Conservation (phyloP, 208 protist genomes). For the Endotrypanum monterogeii region DNA sequence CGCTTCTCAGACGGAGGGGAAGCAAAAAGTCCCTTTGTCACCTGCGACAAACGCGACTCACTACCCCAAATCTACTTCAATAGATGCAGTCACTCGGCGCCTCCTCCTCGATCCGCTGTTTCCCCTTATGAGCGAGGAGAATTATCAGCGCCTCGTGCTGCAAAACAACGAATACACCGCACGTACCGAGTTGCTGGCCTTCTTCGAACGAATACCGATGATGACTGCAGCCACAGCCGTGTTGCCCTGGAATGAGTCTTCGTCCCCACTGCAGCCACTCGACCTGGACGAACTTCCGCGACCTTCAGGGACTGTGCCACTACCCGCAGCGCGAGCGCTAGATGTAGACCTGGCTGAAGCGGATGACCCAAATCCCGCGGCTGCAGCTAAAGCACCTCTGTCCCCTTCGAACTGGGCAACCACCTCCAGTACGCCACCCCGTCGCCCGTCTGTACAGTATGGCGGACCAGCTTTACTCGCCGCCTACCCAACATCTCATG, state of each 20-base stretch:
- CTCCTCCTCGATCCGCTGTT: slow-evolving; percentile 64
- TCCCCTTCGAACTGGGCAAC: slow-evolving; percentile 3
- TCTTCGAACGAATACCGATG: slow-evolving; percentile 6
- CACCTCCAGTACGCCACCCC: slow-evolving; percentile 12
- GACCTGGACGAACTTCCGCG: slow-evolving; percentile 7
- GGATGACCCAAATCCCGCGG: slow-evolving; percentile 1
- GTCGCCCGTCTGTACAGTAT: slow-evolving; percentile 31
- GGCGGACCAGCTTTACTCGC: slow-evolving; percentile 19
- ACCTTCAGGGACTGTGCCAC: slow-evolving; percentile 9
- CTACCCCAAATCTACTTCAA: neutral
- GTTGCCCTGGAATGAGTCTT: neutral
- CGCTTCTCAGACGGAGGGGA: neutral
- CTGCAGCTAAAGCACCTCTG: neutral
- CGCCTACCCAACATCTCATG: slow-evolving; percentile 13
- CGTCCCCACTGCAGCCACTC: neutral
- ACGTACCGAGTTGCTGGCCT: slow-evolving; percentile 21
- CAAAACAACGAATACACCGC: slow-evolving; percentile 61
- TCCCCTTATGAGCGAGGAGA: slow-evolving; percentile 69
- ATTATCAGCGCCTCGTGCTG: slow-evolving; percentile 71
- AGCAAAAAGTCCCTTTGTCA: neutral
- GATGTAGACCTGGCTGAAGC: slow-evolving; percentile 31
- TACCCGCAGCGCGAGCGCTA: slow-evolving; percentile 20
- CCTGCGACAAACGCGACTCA: neutral
- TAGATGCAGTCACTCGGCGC: slow-evolving; percentile 18
- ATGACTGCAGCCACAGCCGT: neutral